A percentile compares a stretch with the other conserved stretches of the same genome.
phyloP scores from a whole-genome alignment of 257 asterid species.

The Lycium ferocissimum region DNA sequence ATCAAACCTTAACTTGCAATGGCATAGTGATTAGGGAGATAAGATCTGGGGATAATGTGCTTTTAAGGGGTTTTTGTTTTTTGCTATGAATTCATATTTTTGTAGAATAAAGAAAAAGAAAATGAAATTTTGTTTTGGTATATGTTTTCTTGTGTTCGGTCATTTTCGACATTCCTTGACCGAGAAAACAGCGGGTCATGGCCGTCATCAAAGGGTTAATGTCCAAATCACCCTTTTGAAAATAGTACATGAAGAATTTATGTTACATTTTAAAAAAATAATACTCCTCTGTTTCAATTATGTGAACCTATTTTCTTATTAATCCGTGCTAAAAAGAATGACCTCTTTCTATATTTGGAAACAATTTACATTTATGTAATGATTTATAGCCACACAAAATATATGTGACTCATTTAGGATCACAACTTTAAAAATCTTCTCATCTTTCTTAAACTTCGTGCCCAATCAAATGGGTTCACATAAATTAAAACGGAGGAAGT shows the following conservation, averaged over 20 bases:
- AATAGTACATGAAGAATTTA: neutral
- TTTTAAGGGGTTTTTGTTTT: neutral
- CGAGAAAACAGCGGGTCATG: slow-evolving; percentile 22
- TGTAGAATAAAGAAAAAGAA: neutral
- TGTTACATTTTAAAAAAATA: too few relatives aligned
- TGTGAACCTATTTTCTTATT: too few relatives aligned
- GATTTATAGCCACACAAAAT: too few relatives aligned
- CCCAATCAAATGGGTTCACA: too few relatives aligned
- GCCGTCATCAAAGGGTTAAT: neutral
- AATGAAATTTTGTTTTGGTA: neutral
- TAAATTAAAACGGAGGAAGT: too few relatives aligned
- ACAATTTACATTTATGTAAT: too few relatives aligned
- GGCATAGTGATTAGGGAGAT: neutral
- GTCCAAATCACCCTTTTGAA: slow-evolving; percentile 24
- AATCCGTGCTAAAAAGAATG: too few relatives aligned
- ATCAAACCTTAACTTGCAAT: neutral
- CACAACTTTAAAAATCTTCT: too few relatives aligned
- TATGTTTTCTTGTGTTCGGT: slow-evolving; percentile 18
- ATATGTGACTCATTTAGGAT: too few relatives aligned
- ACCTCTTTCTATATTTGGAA: too few relatives aligned
- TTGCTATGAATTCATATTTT: neutral
- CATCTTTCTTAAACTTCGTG: too few relatives aligned
- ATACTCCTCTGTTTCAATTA: too few relatives aligned
- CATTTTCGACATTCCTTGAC: slow-evolving; percentile 2
- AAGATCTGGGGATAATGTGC: slow-evolving; percentile 16